Percentiles rank a stretch among this genome's conserved stretches.
These are phyloP conservation scores for Metschnikowia gelsemii DNA, from an alignment of 805 yeast species.

Conservation along the genomic window DNA sequence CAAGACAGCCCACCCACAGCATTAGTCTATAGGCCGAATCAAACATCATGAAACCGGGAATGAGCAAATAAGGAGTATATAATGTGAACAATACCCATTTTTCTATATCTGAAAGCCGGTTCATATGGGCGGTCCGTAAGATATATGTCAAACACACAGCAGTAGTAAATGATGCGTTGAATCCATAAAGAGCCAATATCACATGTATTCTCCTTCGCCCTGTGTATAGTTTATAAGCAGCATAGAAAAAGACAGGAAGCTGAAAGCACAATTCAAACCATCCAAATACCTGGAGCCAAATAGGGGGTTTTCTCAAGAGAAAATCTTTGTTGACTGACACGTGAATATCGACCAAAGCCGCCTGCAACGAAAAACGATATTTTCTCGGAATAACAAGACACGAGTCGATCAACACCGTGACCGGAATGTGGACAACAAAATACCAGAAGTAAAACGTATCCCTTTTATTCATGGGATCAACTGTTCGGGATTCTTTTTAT, in stretches of 20 bases:
- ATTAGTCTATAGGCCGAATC: conserved; percentile 32
- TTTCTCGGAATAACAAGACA: conserved; percentile 61
- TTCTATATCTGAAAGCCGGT: conserved; percentile 41
- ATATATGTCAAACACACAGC: conserved; percentile 64
- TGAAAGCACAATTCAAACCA: conserved; percentile 72
- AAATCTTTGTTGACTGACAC: conserved; percentile 68
- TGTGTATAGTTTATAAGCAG: conserved; percentile 28
- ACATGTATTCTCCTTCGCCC: conserved; percentile 21
- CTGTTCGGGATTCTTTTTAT: background rate
- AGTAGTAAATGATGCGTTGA: conserved; percentile 82
- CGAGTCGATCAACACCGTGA: conserved; percentile 75
- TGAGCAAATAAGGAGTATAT: conserved; percentile 69
- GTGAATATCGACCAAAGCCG: conserved; percentile 55
- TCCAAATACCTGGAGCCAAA: conserved; percentile 76
- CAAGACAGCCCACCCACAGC: conserved; percentile 8
- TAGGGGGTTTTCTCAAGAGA: conserved; percentile 55
- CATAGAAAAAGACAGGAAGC: conserved; percentile 69
- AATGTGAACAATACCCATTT: conserved; percentile 46
- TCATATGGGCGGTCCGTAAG: conserved; percentile 28
- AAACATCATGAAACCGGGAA: conserved; percentile 57
- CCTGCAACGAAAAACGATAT: conserved; percentile 50
- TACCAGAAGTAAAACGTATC: conserved; percentile 51
- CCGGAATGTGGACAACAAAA: conserved; percentile 67
- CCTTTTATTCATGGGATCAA: conserved; percentile 16
- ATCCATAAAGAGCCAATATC: conserved; percentile 64